Base-by-base conservation (phyloP, 305 asterid genomes). In the Petunia hybrid region DNA sequence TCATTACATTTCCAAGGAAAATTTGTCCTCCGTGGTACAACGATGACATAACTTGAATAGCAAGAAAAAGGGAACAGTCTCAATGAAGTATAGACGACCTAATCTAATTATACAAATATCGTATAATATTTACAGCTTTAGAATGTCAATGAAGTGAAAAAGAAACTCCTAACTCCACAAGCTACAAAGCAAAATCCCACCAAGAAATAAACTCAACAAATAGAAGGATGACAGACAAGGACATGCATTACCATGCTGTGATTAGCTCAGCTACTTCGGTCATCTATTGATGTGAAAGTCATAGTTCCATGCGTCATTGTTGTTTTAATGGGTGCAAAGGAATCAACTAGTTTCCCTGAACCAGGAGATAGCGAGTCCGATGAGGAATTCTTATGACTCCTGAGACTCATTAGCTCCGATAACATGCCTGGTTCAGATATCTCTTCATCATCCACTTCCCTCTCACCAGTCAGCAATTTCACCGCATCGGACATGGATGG, bases 381-480 rank as follows among this genome's bases (percentile, higher is more conserved):
- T 53, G 87, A 78, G 8, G 76, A 59, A 79, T 55, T 73, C 56
- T 87, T 85, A 63, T 85, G 83, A 51, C 63, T 73, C 85, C 84
- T 86, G 6, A 82, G 84, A 70, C 73, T 70, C 82, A 83, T 42
- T 70, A 90, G 84, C 63, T 89, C 93, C 1, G 85, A 80, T 39
- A 89, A 56, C 56, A 90, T 46, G 56, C 92, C 91, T 4, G 94
- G 97, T 81, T 85, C 87, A 46, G 93, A 69, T 65, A 95, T 81
- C 82, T 76, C 82, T 66, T 56, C 80, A 41, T 82, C 90, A 10
- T 85, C 87, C 80, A 90, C 83, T 59, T 86, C 83, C 67, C 78
- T 69, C 87, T 91, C 93, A n/a, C 97, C 97, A n/a, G 85, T 85
- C 85, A 92, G 87, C 92, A 94, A 80, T 84, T 91, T 86, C 48